phyloP scores from a whole-genome alignment of 805 yeast species.

The Candida hungchunana region DNA sequence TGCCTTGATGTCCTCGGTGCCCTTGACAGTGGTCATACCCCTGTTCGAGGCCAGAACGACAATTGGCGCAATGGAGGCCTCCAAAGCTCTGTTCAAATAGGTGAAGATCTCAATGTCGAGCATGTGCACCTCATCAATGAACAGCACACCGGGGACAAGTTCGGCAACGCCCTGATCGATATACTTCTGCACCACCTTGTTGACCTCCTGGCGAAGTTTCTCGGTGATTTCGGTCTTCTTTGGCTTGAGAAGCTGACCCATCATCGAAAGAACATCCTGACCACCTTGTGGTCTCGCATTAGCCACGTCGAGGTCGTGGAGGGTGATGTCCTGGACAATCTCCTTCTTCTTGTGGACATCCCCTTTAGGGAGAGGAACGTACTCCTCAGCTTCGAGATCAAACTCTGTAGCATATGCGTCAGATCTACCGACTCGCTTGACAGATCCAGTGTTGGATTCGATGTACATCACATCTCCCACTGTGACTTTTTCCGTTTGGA shows the following conservation, averaged over 20 bases:
- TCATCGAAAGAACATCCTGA: constrained; percentile 91
- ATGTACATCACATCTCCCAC: constrained; percentile 97
- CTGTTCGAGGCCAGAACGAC: constrained; percentile 95
- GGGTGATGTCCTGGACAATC: constrained; percentile 93
- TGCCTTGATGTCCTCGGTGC: constrained; percentile 77
- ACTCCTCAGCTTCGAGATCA: constrained; percentile 97
- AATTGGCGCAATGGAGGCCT: constrained; percentile 86
- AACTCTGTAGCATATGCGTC: constrained; percentile 98
- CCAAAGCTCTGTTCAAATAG: constrained; percentile 89
- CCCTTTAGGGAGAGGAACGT: constrained; percentile 97
- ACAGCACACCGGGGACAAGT: constrained; percentile 94
- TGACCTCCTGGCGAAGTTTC: constrained; percentile 87
- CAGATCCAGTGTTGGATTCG: constrained; percentile 97
- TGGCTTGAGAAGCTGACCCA: constrained; percentile 96
- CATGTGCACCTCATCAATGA: constrained; percentile 98
- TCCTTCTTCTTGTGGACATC: constrained; percentile 98
- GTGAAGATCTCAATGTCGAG: constrained; percentile 96
- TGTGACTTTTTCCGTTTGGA: constrained; percentile 89
- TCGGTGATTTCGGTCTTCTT: constrained; percentile 96
- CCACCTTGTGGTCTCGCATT: constrained; percentile 97
- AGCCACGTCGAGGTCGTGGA: constrained; percentile 95
- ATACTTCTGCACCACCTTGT: constrained; percentile 92
- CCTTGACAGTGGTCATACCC: constrained; percentile 88
- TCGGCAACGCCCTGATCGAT: constrained; percentile 98
- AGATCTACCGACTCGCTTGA: constrained; percentile 95